Percentiles rank a stretch among this genome's conserved stretches.
phyloP scores from a whole-genome alignment of 352 stramenopile species.

The Phytophthora boehmeriae region DNA sequence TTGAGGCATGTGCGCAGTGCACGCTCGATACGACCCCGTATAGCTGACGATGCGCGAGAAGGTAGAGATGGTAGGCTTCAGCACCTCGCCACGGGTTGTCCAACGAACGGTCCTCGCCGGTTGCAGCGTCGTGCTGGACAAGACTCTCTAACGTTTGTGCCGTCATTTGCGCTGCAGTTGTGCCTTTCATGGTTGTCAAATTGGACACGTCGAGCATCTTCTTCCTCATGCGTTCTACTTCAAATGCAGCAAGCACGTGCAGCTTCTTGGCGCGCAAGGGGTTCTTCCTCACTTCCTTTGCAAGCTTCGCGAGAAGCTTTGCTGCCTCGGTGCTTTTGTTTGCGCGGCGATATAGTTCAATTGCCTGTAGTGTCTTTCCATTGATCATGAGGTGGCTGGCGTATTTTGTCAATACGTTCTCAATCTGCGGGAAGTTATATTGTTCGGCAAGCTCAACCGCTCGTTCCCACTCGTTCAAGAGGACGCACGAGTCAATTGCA shows the following conservation, averaged over 20 bases:
- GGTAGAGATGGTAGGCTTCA: slow-evolving; percentile 94
- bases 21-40: slow-evolving; percentile 86
- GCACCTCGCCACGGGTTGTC: slow-evolving; percentile 94
- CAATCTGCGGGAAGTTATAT: slow-evolving; percentile 94
- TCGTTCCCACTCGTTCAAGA: slow-evolving; percentile 93
- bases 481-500: slow-evolving; percentile 92
- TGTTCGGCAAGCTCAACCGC: slow-evolving; percentile 91
- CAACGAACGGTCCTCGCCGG: slow-evolving; percentile 80
- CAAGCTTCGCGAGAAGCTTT: slow-evolving; percentile 89
- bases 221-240: slow-evolving; percentile 93
- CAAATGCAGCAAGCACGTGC: slow-evolving; percentile 92
- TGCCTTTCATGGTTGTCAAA: slow-evolving; percentile 59
- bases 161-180: slow-evolving; percentile 82
- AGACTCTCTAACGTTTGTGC: slow-evolving; percentile 92
- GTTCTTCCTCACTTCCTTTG: slow-evolving; percentile 81
- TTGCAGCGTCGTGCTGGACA: slow-evolving; percentile 87
- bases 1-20: slow-evolving; percentile 90
- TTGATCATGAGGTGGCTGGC: slow-evolving; percentile 85
- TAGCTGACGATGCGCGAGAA: slow-evolving; percentile 92
- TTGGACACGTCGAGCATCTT: slow-evolving; percentile 87
- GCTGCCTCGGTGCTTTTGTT: slow-evolving; percentile 93
- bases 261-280: slow-evolving; percentile 93
- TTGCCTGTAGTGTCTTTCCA: slow-evolving; percentile 88
- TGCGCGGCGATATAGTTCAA: slow-evolving; percentile 93
- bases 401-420: slow-evolving; percentile 92